Evolutionary conservation across 148 eudicot species (phyloP).

Genomic region (Nepenthes mirabilis): DNA sequence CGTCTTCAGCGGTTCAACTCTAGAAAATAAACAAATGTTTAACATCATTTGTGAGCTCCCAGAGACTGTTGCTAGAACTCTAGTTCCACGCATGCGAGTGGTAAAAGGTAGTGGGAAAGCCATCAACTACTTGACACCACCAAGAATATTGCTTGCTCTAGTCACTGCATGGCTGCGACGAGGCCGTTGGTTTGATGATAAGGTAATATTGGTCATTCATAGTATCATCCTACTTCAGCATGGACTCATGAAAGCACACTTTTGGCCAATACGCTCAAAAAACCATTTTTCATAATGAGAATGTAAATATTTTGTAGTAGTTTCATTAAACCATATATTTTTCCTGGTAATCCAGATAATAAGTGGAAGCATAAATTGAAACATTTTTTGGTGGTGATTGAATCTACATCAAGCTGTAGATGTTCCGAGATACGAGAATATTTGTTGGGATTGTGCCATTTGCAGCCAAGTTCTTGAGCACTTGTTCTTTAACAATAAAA

Average conservation of each 20-base stretch:
- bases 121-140: constrained; percentile 92
- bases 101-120: constrained; percentile 95
- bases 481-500: no score
- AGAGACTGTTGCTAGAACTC: constrained; percentile 90
- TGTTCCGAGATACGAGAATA: no score
- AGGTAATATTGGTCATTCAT: constrained; percentile 31
- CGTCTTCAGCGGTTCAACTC: constrained; percentile 75
- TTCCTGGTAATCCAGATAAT: no score
- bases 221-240: background rate
- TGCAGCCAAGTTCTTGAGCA: no score
- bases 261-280: no score
- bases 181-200: constrained; percentile 95
- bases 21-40: constrained; percentile 90
- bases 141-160: constrained; percentile 89
- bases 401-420: no score
- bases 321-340: no score
- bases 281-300: no score
- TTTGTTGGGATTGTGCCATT: no score
- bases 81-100: constrained; percentile 95
- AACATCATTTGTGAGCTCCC: constrained; percentile 98
- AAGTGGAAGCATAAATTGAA: no score
- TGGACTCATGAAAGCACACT: no score
- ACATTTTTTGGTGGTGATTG: background rate
- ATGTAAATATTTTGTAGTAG: no score
- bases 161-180: constrained; percentile 93